phyloP scores from a whole-genome alignment of 139 green algal genomes.

The Gonium pectorale region DNA sequence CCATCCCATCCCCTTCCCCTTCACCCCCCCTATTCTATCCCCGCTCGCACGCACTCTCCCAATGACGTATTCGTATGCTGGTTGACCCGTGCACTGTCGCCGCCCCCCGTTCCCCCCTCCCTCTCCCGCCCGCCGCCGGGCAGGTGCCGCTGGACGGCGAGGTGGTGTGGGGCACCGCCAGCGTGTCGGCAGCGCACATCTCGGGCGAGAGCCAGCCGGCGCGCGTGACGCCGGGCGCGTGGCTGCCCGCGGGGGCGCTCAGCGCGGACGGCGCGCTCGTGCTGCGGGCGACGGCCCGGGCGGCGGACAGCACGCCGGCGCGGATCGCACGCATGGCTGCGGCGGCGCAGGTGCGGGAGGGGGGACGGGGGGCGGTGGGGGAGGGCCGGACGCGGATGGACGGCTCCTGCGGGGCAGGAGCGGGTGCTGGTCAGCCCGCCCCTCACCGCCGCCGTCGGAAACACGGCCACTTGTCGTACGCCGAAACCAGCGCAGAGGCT shows the following conservation, averaged over 20 bases:
- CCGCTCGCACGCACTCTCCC: no score
- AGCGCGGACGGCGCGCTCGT: conserved; percentile 83
- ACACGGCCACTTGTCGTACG: no score
- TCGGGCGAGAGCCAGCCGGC: conserved; percentile 78
- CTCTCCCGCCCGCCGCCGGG: no score
- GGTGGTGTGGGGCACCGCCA: conserved; percentile 76
- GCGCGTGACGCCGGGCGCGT: conserved; percentile 36
- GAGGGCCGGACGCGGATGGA: neutral
- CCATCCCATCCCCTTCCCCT: no score
- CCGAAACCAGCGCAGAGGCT: no score
- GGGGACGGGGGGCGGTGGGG: neutral
- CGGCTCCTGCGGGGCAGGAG: no score
- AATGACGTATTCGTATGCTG: neutral
- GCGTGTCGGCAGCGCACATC: conserved; percentile 83
- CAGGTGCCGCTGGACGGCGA: conserved; percentile 87
- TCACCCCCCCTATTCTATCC: no score
- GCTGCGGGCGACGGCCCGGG: conserved; percentile 59
- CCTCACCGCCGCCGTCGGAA: no score
- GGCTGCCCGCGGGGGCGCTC: conserved; percentile 63
- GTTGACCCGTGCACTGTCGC: neutral
- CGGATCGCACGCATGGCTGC: conserved; percentile 82
- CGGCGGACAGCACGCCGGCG: conserved; percentile 82
- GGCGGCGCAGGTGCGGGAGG: conserved; percentile 72
- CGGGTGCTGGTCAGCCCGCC: no score
- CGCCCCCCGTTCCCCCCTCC: neutral